phyloP scores from a whole-genome alignment of 169 alveolate genomes.

The Ichthyophthirius multifiliis region DNA sequence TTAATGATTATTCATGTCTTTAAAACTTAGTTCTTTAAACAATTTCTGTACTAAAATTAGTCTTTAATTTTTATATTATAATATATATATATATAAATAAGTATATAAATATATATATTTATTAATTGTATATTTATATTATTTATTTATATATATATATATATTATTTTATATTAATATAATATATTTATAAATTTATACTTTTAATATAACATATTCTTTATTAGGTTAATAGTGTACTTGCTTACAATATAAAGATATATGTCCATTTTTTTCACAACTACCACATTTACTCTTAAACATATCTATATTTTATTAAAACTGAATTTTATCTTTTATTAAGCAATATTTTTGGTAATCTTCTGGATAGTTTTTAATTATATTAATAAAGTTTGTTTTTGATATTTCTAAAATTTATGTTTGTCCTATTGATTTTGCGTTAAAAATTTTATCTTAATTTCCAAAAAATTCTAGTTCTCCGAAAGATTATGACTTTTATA shows the following conservation, averaged over 20 bases:
- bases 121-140: too few relatives aligned
- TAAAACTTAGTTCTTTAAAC: too few relatives aligned
- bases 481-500: background rate
- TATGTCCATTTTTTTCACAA: constrained; percentile 10
- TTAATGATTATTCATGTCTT: too few relatives aligned
- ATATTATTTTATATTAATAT: too few relatives aligned
- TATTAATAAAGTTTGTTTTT: background rate
- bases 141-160: too few relatives aligned
- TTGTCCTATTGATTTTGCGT: background rate
- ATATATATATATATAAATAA: too few relatives aligned
- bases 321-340: constrained; percentile 13
- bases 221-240: constrained; percentile 13
- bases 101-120: too few relatives aligned
- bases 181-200: too few relatives aligned
- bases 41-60: too few relatives aligned
- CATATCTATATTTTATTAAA: background rate
- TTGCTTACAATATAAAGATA: constrained; percentile 5
- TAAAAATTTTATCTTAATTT: background rate
- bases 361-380: constrained; percentile 19
- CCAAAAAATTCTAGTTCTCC: constrained; percentile 22
- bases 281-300: constrained; percentile 11
- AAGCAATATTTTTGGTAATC: constrained; percentile 35
- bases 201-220: background rate
- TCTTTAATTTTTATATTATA: too few relatives aligned
- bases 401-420: background rate